Conservation (phyloP, 495 filamentous ascomycete genomes). For the Annulohypoxylon maeteangense region DNA sequence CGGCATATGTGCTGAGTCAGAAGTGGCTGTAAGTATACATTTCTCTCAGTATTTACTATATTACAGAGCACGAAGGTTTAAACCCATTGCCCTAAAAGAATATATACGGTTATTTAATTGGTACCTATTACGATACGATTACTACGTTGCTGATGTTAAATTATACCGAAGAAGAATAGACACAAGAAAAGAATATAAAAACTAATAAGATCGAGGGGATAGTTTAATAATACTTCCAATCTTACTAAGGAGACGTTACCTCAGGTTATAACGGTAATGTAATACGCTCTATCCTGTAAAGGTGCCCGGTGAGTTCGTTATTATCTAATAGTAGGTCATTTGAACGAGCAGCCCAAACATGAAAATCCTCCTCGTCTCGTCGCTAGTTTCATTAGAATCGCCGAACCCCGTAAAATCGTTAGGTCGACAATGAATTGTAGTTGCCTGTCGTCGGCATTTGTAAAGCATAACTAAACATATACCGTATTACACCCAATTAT, state of each 20-base stretch:
- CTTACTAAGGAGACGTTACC: background rate
- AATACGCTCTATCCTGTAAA: background rate
- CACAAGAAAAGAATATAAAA: background rate
- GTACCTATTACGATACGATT: constrained; percentile 18
- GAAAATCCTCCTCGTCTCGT: constrained; percentile 25
- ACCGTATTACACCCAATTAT: no score
- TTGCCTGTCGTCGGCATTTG: background rate
- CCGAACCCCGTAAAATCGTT: background rate
- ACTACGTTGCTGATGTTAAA: background rate
- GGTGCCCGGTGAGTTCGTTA: background rate
- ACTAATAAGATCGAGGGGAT: no score
- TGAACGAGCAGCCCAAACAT: background rate
- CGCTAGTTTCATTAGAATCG: constrained; percentile 22
- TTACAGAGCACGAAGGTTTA: background rate
- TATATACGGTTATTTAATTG: background rate
- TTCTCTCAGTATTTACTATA: background rate
- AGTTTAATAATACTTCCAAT: no score
- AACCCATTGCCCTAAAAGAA: background rate
- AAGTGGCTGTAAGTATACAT: constrained; percentile 2
- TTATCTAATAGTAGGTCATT: background rate
- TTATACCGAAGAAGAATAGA: constrained; percentile 1
- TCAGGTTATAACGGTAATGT: background rate
- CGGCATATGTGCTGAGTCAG: constrained; percentile 31
- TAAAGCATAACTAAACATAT: no score
- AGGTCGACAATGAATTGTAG: background rate